Conservation (phyloP, 306 rosid genomes). For the Pyrus bretschneideri region DNA sequence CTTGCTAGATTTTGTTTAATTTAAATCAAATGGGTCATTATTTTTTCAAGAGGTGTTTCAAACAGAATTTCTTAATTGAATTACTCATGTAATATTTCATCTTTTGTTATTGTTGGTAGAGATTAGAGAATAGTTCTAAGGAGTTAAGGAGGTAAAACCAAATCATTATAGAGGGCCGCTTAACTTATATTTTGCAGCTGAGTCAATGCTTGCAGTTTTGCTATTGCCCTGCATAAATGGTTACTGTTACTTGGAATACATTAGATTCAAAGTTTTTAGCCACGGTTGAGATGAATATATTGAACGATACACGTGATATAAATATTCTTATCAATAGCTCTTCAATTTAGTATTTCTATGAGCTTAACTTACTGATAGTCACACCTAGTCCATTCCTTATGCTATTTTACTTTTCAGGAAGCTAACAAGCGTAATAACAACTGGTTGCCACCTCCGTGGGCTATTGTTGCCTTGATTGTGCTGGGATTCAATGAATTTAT, state of each 20-base stretch:
- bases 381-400: background rate
- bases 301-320: background rate
- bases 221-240: background rate
- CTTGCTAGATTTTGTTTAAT: background rate
- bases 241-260: background rate
- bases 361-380: background rate
- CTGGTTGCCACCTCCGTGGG: slow-evolving; percentile 99
- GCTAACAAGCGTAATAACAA: slow-evolving; percentile 90
- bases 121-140: background rate
- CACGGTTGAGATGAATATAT: background rate
- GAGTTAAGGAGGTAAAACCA: background rate
- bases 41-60: background rate
- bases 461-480: slow-evolving; percentile 68
- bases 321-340: background rate
- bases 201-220: background rate
- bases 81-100: background rate
- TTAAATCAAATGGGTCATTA: too few species aligned
- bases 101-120: background rate
- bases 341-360: background rate
- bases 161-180: background rate
- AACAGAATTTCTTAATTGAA: background rate
- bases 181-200: background rate
- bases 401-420: slow-evolving; percentile 53
- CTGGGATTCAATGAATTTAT: slow-evolving; percentile 95
- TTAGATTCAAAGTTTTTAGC: background rate